Evolutionary conservation across 345 rosid species (phyloP), one percentile per base, ranked within the genome.

Genomic region (Salix exigua): DNA sequence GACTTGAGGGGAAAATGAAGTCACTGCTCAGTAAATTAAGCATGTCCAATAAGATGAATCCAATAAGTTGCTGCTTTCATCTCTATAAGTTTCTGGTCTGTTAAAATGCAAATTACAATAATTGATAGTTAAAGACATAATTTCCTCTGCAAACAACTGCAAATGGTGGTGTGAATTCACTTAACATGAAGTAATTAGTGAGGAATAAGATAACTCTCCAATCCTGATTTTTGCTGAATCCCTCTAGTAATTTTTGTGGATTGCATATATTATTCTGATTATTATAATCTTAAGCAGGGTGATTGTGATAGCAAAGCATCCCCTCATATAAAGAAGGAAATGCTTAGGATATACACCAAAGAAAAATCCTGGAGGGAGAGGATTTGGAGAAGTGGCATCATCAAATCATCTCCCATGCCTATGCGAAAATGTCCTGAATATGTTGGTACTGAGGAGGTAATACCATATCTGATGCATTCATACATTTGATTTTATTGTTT

Each of bases 381-480:
- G 77, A 92, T 95, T 23, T 93, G 97, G 99, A 89, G 78, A 83
- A 85, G 86, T 79, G 97, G 97, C 82, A 81, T 93, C 38, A 78
- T 86, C 82, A 93, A 83, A 83, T 93, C 99, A 78, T 91, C 93
- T 82, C 87, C 86, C 74, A 89, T 91, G 97, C 71, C 86, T 63
- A 81, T 88, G 63, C 83, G 89, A 65, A 90, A 85, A 83, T 87
- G 74, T 68, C 89, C 97, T 79, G 97, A 91, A 82, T 88, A 85
- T 82, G 94, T 95, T 81, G 97, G 91, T 67, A 87, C 89, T 67
- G 97, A 91, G 81, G 97, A 95, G 97, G 99, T 95, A 75, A 78
- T 73, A 19, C n/a, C 28, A 10, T 65, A 62, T 25, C 61, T 68
- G 28, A 10, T 79, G 28, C 30, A 14, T 48, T 30, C 61, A 25